These are phyloP conservation scores for Nigrospora sphaerica DNA, from an alignment of 2,329 filamentous ascomycete species.

Conservation along the genomic window DNA sequence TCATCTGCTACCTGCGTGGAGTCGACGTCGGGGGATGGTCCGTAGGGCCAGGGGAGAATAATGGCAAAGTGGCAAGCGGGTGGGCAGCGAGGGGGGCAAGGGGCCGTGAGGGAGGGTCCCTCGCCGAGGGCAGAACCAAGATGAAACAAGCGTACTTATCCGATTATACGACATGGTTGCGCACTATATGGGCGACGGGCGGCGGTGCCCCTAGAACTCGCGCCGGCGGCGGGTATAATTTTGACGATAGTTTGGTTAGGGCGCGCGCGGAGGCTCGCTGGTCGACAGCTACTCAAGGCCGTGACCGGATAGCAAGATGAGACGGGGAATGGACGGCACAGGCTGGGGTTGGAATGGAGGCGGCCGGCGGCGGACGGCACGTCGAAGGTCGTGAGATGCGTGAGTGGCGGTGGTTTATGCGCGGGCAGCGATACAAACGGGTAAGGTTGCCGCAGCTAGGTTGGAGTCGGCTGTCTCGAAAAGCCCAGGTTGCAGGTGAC, in stretches of 20 bases:
- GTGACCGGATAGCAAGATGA: background rate
- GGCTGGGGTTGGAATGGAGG: background rate
- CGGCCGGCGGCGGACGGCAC: background rate
- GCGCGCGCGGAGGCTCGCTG: background rate
- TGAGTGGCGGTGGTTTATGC: constrained; percentile 1
- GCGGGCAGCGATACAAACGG: background rate
- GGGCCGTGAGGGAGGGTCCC: too few species aligned
- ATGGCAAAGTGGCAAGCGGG: background rate
- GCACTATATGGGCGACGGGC: background rate
- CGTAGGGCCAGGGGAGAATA: background rate
- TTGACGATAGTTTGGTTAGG: background rate
- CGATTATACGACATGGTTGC: constrained; percentile 3
- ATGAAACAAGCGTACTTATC: constrained; percentile 2
- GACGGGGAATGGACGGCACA: background rate
- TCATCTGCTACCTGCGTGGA: too few species aligned
- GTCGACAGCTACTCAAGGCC: background rate
- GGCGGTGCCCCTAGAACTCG: background rate
- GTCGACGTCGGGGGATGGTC: too few species aligned
- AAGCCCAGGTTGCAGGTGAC: background rate
- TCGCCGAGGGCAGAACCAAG: background rate
- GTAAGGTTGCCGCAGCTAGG: background rate
- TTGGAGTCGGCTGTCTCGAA: background rate
- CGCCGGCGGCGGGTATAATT: background rate
- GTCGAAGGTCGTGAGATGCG: background rate
- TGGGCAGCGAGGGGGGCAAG: too few species aligned